These are phyloP conservation scores for Aspergillus indologenus DNA, from an alignment of 495 filamentous ascomycete genomes.

Conservation along the genomic window DNA sequence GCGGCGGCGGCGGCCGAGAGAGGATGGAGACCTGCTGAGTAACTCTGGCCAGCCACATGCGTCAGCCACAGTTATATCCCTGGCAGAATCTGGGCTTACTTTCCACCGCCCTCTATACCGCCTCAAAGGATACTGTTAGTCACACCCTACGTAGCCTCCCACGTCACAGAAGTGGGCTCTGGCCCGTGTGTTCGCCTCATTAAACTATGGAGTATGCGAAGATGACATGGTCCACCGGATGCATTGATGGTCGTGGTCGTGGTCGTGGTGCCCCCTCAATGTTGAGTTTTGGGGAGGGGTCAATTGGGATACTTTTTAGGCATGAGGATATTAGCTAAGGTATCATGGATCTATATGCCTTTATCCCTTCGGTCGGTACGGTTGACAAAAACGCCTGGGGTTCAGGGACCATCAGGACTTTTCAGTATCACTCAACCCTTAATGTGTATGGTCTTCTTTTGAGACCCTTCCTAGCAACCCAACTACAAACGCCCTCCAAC, in stretches of 20 bases:
- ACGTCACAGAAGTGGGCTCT: constrained; percentile 11
- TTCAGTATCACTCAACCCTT: too few relatives aligned
- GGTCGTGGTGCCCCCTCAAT: background rate
- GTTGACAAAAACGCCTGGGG: too few relatives aligned
- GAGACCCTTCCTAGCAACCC: background rate
- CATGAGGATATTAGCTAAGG: too few relatives aligned
- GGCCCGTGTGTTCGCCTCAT: background rate
- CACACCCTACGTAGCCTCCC: constrained; percentile 16
- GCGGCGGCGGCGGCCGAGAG: background rate
- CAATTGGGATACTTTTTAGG: too few relatives aligned
- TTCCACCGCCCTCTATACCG: background rate
- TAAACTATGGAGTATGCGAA: background rate
- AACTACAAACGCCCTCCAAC: background rate
- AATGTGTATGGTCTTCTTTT: background rate
- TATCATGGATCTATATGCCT: too few relatives aligned
- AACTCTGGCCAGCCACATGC: background rate
- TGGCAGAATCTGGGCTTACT: background rate
- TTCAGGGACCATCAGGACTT: too few relatives aligned
- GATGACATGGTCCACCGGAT: background rate
- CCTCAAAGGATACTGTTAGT: constrained; percentile 7
- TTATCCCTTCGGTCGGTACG: too few relatives aligned
- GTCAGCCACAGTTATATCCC: background rate
- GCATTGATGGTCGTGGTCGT: background rate
- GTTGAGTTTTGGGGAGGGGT: background rate
- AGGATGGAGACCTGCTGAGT: background rate